Evolutionary conservation across 129 eudicot genomes (phyloP), one percentile per base, ranked within the genome.

Genomic region (Pulicaria dysenterica): DNA sequence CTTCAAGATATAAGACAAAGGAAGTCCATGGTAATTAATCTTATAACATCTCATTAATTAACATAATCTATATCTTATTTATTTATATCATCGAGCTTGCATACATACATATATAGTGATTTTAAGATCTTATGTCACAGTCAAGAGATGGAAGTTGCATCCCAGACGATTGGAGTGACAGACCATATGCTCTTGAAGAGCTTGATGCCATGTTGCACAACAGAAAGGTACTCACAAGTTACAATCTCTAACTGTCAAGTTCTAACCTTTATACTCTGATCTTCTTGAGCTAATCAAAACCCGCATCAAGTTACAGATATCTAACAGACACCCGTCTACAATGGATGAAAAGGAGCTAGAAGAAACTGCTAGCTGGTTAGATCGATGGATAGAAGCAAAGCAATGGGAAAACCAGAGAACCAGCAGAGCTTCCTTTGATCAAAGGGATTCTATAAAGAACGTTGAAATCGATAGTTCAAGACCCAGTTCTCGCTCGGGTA

Each of bases 151-250:
- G 85, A 57, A 79, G 84, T 42, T 63, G 85, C 68, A 63, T 83
- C 19, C 79, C 54, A 11, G 90, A 85, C n/a, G 79, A 88, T 55
- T 87, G 87, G 84, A 85, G 84, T 58, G 91, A 85, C 3, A 58
- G 82, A 60, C 88, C 92, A 40, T 83, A 73, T 19, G 79, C 92
- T 15, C 87, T 93, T 48, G 89, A 89, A 68, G 95, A 90, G 70
- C 91, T 89, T 10, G 95, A 89, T 37, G 87, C 89, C 10, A 80
- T 82, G 19, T 58, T 87, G 62, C 83, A 84, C 48, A 83, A 79
- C 51, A 79, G 84, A 76, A 87, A 90, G 68, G 95, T 85, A 69
- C 86, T 10, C 50, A 46, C 36, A 31, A 3, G 31, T 24, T 2
- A 24, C 31, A 24, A 24, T 24, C 12, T 12, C 12, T 46, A 48